Percentiles rank a stretch among this genome's conserved stretches.
Evolutionary conservation across 2,329 filamentous ascomycete genomes (phyloP).

Genomic region (Colletotrichum eremochloae): DNA sequence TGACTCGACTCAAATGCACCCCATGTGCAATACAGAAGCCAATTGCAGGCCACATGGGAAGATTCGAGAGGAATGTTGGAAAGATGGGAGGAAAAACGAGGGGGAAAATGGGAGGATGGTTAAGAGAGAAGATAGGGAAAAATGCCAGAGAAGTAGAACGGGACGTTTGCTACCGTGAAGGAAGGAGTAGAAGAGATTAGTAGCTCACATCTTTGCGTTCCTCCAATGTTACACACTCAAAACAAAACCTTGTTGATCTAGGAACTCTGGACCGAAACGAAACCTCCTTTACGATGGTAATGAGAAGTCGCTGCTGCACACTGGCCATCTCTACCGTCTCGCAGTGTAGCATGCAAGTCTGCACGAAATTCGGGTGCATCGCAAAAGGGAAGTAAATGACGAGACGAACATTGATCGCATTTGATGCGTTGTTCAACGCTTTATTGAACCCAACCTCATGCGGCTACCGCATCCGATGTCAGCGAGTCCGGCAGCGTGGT

Average conservation of each 20-base stretch:
- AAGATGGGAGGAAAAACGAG: no score
- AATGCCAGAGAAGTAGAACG: no score
- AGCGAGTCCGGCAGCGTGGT: constrained; percentile 28
- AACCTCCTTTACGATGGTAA: background rate
- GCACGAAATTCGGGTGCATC: constrained; percentile 10
- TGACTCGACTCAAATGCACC: no score
- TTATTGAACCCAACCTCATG: constrained; percentile 35
- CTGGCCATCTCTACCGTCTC: constrained; percentile 1
- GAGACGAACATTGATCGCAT: constrained; percentile 14
- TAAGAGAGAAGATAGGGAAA: no score
- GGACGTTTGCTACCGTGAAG: no score
- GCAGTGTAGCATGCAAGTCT: constrained; percentile 16
- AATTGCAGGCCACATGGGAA: background rate
- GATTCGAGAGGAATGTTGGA: no score
- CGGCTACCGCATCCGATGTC: constrained; percentile 32
- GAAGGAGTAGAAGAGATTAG: no score
- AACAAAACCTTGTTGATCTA: background rate
- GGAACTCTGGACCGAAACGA: background rate
- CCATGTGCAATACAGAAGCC: background rate
- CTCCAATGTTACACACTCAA: background rate
- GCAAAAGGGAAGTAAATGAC: background rate
- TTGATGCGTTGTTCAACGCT: constrained; percentile 31
- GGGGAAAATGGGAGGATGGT: no score
- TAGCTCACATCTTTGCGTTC: no score
- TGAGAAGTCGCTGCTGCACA: background rate